phyloP scores from a whole-genome alignment of 805 yeast species.

The Sugiyamaella americana region DNA sequence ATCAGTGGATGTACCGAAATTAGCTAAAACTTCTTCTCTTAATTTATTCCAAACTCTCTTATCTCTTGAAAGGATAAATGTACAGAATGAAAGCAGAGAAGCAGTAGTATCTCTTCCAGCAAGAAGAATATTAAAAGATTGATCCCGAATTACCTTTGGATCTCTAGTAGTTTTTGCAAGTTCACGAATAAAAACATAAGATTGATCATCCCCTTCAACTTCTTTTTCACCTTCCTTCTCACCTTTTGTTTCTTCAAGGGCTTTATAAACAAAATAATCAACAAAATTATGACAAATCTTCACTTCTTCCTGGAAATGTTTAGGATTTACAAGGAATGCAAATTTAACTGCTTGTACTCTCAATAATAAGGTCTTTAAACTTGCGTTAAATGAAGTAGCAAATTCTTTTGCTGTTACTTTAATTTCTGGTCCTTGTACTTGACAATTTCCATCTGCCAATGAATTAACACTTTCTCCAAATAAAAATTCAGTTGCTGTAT shows the following conservation, averaged over 20 bases:
- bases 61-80: slow-evolving; percentile 42
- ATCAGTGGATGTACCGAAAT: slow-evolving; percentile 31
- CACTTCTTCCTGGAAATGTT: slow-evolving; percentile 31
- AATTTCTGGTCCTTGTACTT: slow-evolving; percentile 11
- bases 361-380: slow-evolving; percentile 16
- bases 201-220: slow-evolving; percentile 28
- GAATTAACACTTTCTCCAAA: slow-evolving; percentile 30
- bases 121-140: slow-evolving; percentile 44
- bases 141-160: slow-evolving; percentile 43
- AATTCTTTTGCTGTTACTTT: slow-evolving; percentile 13
- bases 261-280: slow-evolving; percentile 37
- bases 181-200: slow-evolving; percentile 43
- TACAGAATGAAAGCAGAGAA: slow-evolving; percentile 41
- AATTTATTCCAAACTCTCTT: slow-evolving; percentile 30
- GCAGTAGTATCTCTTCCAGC: slow-evolving; percentile 58
- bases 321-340: slow-evolving; percentile 18
- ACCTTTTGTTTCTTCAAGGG: slow-evolving; percentile 23
- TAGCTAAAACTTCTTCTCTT: slow-evolving; percentile 34
- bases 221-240: slow-evolving; percentile 14
- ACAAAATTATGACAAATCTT: slow-evolving; percentile 32
- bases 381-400: slow-evolving; percentile 20
- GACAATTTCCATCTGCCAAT: slow-evolving; percentile 15
- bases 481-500: slow-evolving; percentile 33
- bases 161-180: slow-evolving; percentile 45
- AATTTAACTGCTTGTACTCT: slow-evolving; percentile 22